Conservation (phyloP, 169 alveolate genomes). For the Cytauxzoon felis region DNA sequence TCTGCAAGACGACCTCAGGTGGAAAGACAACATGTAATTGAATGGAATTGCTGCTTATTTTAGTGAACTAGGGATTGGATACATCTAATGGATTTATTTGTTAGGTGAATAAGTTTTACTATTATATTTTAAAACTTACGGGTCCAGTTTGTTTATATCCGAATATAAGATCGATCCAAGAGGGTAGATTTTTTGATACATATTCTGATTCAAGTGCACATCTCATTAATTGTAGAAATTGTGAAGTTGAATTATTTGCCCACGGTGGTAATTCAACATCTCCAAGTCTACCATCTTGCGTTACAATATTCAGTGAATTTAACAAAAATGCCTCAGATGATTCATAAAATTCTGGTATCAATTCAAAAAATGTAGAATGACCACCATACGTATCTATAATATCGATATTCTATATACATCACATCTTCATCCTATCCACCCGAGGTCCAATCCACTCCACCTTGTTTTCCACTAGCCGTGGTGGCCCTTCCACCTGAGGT, state of each 20-base stretch:
- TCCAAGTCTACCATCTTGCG: constrained; percentile 70
- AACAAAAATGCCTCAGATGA: constrained; percentile 79
- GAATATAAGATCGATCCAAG: constrained; percentile 96
- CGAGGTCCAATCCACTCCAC: constrained; percentile 54
- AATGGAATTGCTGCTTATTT: too few species aligned
- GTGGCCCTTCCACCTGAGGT: too few species aligned
- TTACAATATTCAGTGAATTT: constrained; percentile 74
- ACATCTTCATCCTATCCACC: not conserved
- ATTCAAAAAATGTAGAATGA: constrained; percentile 85
- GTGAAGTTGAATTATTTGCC: constrained; percentile 72
- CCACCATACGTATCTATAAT: constrained; percentile 62
- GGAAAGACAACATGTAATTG: too few species aligned
- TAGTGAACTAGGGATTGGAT: not conserved
- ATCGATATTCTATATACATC: constrained; percentile 33
- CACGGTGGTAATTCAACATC: constrained; percentile 87
- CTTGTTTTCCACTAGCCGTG: too few species aligned
- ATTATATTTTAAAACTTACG: not conserved
- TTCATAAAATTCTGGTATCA: constrained; percentile 91
- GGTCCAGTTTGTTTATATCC: constrained; percentile 86
- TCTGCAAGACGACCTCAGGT: too few species aligned
- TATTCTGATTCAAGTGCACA: constrained; percentile 91
- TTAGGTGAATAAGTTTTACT: not conserved
- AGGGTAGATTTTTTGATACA: constrained; percentile 86
- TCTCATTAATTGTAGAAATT: constrained; percentile 75
- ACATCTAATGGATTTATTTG: too few species aligned